Percentiles rank a stretch among this genome's conserved stretches.
Evolutionary conservation across 331 rosid species (phyloP).

Genomic region (Cydonia oblonga): DNA sequence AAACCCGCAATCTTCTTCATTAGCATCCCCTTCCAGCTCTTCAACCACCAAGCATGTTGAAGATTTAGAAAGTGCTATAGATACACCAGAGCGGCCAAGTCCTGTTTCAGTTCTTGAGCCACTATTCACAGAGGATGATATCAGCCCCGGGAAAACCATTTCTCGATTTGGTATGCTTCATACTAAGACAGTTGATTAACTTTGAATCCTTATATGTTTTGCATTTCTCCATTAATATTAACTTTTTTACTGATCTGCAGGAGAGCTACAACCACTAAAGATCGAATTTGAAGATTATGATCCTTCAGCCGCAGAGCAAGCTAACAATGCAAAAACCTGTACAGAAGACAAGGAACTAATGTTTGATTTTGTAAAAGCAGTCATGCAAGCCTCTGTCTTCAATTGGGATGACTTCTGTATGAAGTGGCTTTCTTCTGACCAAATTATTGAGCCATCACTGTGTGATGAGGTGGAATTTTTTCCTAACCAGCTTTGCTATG

Average conservation of each 20-base stretch:
- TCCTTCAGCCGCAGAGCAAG: conserved; percentile 31
- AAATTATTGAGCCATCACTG: conserved; percentile 54
- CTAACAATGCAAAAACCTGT: conserved; percentile 23
- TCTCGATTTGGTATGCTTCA: conserved; percentile 36
- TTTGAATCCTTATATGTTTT: neutral
- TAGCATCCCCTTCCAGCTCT: conserved; percentile 37
- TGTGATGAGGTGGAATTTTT: conserved; percentile 40
- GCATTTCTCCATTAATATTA: conserved; percentile 2
- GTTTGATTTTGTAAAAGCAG: conserved; percentile 45
- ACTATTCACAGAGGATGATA: conserved; percentile 51
- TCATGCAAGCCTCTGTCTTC: conserved; percentile 55
- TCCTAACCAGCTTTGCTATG: conserved; percentile 48
- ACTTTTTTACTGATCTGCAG: conserved; percentile 26
- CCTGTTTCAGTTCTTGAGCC: conserved; percentile 83
- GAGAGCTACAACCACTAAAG: conserved; percentile 37
- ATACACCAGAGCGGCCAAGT: conserved; percentile 61
- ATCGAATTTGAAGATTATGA: conserved; percentile 61
- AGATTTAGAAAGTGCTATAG: conserved; percentile 33
- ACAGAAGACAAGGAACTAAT: conserved; percentile 43
- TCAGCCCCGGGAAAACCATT: conserved; percentile 31
- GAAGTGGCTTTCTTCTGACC: conserved; percentile 60
- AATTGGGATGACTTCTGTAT: conserved; percentile 44
- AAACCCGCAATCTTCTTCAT: conserved; percentile 37
- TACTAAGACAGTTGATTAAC: neutral
- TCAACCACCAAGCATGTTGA: conserved; percentile 27